phyloP scores from a whole-genome alignment of 2,329 filamentous ascomycete species.

The Byssoonygena ceratinophila region DNA sequence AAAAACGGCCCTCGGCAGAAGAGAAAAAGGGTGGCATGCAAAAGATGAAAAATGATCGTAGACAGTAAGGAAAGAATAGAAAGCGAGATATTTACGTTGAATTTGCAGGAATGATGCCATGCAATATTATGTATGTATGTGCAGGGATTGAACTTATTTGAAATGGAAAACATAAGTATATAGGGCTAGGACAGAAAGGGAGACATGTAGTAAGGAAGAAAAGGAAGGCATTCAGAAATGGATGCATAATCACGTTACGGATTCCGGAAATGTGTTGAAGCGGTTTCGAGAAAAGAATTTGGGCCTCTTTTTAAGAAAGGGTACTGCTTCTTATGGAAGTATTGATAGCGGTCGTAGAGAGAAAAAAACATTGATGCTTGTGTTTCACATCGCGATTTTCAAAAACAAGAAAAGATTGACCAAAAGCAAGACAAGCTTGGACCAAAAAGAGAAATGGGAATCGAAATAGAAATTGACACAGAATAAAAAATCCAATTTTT shows the following conservation, averaged over 20 bases:
- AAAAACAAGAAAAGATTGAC: neutral
- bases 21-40: neutral
- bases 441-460: neutral
- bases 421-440: neutral
- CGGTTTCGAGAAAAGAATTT: too few species aligned
- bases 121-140: neutral
- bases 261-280: too few species aligned
- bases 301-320: too few species aligned
- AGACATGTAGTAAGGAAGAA: neutral
- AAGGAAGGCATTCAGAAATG: neutral
- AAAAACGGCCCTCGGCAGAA: neutral
- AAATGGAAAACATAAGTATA: too few species aligned
- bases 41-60: neutral
- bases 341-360: neutral
- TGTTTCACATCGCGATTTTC: neutral
- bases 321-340: neutral
- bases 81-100: slow-evolving; percentile 1
- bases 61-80: neutral
- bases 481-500: neutral
- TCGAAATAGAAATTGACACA: neutral
- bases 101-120: neutral
- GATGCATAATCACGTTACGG: too few species aligned
- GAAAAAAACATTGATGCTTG: neutral
- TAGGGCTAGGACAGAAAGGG: too few species aligned
- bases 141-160: neutral